phyloP scores from a whole-genome alignment of 306 rosid genomes.

The Prosopis cineraria region DNA sequence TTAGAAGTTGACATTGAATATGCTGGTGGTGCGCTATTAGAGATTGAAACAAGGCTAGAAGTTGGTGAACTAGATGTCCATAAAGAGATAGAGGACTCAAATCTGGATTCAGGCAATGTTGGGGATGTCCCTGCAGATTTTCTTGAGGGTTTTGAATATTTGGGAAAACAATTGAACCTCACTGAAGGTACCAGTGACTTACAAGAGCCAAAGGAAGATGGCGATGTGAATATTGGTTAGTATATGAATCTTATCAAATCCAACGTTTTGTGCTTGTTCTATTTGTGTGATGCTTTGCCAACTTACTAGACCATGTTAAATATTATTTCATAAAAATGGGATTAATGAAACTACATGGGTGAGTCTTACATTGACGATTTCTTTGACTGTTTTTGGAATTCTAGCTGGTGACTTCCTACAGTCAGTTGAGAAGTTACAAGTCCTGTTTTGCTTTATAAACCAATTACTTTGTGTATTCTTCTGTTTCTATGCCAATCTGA shows the following conservation, averaged over 20 bases:
- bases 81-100: constrained; percentile 45
- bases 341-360: constrained; percentile 12
- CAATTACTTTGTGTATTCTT: constrained; percentile 6
- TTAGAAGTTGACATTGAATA: constrained; percentile 86
- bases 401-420: neutral
- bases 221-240: constrained; percentile 54
- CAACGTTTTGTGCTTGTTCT: constrained; percentile 25
- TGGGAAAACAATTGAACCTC: constrained; percentile 63
- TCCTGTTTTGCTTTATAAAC: neutral
- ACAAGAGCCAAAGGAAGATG: constrained; percentile 54
- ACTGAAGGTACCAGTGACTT: constrained; percentile 47
- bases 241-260: constrained; percentile 27
- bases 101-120: constrained; percentile 50
- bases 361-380: neutral
- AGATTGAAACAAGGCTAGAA: constrained; percentile 84
- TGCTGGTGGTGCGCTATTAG: constrained; percentile 73
- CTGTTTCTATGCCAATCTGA: neutral
- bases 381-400: neutral
- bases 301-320: neutral
- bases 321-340: constrained; percentile 19
- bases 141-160: constrained; percentile 73
- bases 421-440: neutral
- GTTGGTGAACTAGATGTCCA: constrained; percentile 68
- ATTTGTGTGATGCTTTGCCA: constrained; percentile 27
- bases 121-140: constrained; percentile 66